Base-by-base conservation (phyloP, 192 early-diverging fungal species). In the Podochytrium sp. region DNA sequence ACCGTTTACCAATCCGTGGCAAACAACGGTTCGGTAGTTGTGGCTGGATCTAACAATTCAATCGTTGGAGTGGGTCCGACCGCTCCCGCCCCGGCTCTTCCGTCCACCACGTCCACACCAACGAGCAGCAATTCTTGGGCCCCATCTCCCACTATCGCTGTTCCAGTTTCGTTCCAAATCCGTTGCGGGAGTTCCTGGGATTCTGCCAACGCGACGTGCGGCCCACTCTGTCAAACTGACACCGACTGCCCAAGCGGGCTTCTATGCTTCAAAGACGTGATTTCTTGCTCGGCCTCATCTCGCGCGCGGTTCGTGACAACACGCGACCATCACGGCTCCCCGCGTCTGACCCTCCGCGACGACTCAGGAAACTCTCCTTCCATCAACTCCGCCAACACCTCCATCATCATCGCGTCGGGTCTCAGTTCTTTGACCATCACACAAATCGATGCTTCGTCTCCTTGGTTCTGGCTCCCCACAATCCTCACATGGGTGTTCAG, bases 401-500 rank as follows among this genome's bases (percentile, higher is more conserved):
- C 66, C 2, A 2, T 69, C 4, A 29, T 55, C 16, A 34, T 53
- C 34, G 3, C 43, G 18, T 53, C 66, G 7, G 30, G n/a, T 5
- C 51, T 69, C 18, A 27, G 6, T 0, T 23, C 30, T 50, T 27
- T 53, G 3, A 69, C 66, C 25, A 51, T 69, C 51, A 34, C 20
- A 6, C 66, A 69, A 55, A 69, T 69, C 52, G 66, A 69, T 2
- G n/a, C 66, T n/a, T 55, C 23, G 32, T 34, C 29, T 35, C 25
- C 4, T 2, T 69, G 66, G 66, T 69, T 33, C 32, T 69, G 66
- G 66, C 30, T 69, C 0, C 66, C 66, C 7, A 32, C 50, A 20
- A n/a, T 49, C 0, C 20, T 69, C 23, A 69, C 66, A 34, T 69
- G 51, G 50, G 55, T 69, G 3, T 69, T 69, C 66, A 53, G 49